phyloP scores from a whole-genome alignment of 2,329 filamentous ascomycete genomes.

The Ceratocystis colombiana region DNA sequence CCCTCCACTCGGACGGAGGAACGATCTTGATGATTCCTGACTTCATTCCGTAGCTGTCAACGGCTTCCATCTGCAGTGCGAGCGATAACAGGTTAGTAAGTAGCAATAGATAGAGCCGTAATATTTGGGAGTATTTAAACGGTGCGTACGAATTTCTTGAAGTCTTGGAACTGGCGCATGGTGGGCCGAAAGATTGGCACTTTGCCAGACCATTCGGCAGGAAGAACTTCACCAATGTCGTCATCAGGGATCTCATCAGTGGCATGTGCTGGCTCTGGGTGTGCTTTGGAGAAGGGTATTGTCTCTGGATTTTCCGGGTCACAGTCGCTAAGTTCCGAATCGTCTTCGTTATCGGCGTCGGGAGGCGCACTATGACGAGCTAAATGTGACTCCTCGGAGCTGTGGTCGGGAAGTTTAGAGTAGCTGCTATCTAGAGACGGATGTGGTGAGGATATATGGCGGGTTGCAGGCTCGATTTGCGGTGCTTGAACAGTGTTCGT shows the following conservation, averaged over 20 bases:
- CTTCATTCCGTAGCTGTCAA: conserved; percentile 93
- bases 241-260: conserved; percentile 36
- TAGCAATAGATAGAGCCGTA: neutral
- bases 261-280: conserved; percentile 16
- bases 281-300: conserved; percentile 11
- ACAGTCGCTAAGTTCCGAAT: conserved; percentile 57
- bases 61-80: conserved; percentile 54
- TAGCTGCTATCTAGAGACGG: neutral
- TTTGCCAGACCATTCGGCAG: conserved; percentile 81
- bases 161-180: conserved; percentile 90
- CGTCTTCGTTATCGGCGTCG: conserved; percentile 28
- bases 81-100: neutral
- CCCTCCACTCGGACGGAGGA: conserved; percentile 85
- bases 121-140: neutral
- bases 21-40: conserved; percentile 95
- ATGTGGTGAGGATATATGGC: neutral
- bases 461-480: neutral
- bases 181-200: conserved; percentile 92
- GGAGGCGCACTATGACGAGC: neutral
- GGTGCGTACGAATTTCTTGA: conserved; percentile 69
- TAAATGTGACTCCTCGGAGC: neutral
- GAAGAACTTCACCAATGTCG: conserved; percentile 67
- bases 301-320: conserved; percentile 36
- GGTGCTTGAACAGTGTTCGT: neutral
- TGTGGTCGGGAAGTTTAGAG: neutral